Evolutionary conservation across 176 grass and related monocot genomes (phyloP).

Genomic region (Themeda triandra): DNA sequence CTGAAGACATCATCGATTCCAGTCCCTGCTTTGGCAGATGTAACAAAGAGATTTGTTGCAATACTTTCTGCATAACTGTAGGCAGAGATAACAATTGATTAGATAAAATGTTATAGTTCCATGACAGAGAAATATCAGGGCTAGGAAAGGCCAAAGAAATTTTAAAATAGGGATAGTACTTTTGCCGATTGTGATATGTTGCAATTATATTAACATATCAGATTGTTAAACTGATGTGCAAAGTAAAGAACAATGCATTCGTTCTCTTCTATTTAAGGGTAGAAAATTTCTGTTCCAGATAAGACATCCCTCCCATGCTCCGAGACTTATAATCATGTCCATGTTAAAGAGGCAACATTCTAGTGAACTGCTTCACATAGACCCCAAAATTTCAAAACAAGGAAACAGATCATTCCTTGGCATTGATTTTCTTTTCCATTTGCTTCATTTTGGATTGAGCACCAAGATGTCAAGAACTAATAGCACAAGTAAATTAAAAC

Average conservation of each 20-base stretch:
- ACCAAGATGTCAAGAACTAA: background rate
- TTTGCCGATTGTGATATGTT: background rate
- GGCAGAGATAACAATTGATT: background rate
- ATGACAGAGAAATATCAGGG: background rate
- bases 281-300: background rate
- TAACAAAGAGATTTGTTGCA: conserved; percentile 57
- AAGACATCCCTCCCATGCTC: background rate
- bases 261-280: background rate
- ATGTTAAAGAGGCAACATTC: background rate
- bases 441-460: background rate
- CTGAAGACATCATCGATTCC: conserved; percentile 63
- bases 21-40: conserved; percentile 71
- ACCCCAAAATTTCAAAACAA: background rate
- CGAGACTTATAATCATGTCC: background rate
- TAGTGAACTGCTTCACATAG: background rate
- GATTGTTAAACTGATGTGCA: background rate
- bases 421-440: background rate
- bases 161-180: background rate
- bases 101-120: background rate
- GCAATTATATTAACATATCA: background rate
- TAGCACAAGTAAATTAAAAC: background rate
- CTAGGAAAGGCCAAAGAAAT: background rate
- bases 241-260: background rate
- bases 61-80: conserved; percentile 69
- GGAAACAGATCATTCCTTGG: background rate